Evolutionary conservation across 1,139 yeast species (phyloP).

Genomic region (Yamadazyma pseudoaaseri): DNA sequence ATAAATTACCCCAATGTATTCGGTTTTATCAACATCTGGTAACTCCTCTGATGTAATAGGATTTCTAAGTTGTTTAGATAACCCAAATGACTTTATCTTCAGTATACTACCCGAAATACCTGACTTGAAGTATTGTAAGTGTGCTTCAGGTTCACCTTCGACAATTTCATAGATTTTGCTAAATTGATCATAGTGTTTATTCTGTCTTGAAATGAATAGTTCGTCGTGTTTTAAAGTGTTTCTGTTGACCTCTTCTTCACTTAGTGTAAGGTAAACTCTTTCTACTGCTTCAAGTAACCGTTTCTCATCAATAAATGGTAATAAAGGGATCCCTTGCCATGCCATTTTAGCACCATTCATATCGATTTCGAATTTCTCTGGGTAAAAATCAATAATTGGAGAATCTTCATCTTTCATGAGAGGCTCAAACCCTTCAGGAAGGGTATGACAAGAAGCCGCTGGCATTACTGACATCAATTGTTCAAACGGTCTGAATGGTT

Average conservation of each 20-base stretch:
- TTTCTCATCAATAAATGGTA: slow-evolving; percentile 88
- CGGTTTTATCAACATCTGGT: slow-evolving; percentile 55
- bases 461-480: slow-evolving; percentile 98
- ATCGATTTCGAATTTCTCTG: slow-evolving; percentile 84
- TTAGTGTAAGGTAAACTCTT: slow-evolving; percentile 59
- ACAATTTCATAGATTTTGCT: slow-evolving; percentile 32
- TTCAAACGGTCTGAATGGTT: slow-evolving; percentile 90
- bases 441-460: slow-evolving; percentile 90
- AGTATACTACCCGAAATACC: slow-evolving; percentile 69
- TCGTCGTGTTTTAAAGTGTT: slow-evolving; percentile 68
- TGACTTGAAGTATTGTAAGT: slow-evolving; percentile 47
- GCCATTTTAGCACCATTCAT: slow-evolving; percentile 95
- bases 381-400: slow-evolving; percentile 88
- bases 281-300: slow-evolving; percentile 67
- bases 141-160: slow-evolving; percentile 22
- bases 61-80: slow-evolving; percentile 48
- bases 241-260: slow-evolving; percentile 68
- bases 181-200: slow-evolving; percentile 45
- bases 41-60: slow-evolving; percentile 62
- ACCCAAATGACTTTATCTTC: slow-evolving; percentile 43
- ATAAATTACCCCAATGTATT: slow-evolving; percentile 59
- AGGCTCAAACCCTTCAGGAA: slow-evolving; percentile 81
- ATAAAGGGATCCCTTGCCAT: slow-evolving; percentile 91
- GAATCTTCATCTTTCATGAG: slow-evolving; percentile 80
- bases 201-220: slow-evolving; percentile 56